Evolutionary conservation across 1,284 basidiomycete species (phyloP), one percentile per base, ranked within the genome.

Genomic region (Cryptococcus neoformans): DNA sequence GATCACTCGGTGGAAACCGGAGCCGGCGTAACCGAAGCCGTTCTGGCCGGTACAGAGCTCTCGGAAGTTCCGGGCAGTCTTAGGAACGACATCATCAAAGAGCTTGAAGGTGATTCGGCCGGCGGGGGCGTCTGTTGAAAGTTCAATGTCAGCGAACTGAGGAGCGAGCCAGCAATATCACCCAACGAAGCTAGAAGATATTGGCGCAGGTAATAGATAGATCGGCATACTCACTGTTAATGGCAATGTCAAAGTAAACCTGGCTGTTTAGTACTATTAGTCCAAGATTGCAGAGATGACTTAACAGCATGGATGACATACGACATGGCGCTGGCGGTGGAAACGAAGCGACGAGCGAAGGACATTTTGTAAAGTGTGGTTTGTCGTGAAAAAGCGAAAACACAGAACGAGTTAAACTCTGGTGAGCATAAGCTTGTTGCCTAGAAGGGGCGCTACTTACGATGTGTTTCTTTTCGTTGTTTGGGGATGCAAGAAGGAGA

Each of bases 51-150:
- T 95, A 77, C 90, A 92, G 73, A 96, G 81, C 51, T 88, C 88
- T 85, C 90, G 88, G 80, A 96, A 96, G 81, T 95, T 96, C 78
- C 89, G 89, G 49, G 89, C 87, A 10, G 92, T 95, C 81, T 76
- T 68, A 61, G 70, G 66, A 59, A 70, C 68, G 44, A 73, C 70
- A 60, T 72, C 69, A 68, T 73, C 72, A 59, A 86, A 93, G 34
- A 93, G 83, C 66, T 85, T 84, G 80, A 91, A 90, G 48, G 85
- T 77, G 75, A 92, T 80, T 50, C 88, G 83, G 51, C 88, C 88
- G 17, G 83, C 79, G 36, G 84, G 81, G 59, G 67, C 63, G 64
- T 61, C 82, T 82, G 53, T 39, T 47, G 44, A 37, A 9, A 41
- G 42, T 41, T 49, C 8, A 11, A 42, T 51, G 44, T 12, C n/a